These are phyloP conservation scores for Fusarium brevicatenulatum DNA, from an alignment of 2,329 filamentous ascomycete species.

Conservation along the genomic window DNA sequence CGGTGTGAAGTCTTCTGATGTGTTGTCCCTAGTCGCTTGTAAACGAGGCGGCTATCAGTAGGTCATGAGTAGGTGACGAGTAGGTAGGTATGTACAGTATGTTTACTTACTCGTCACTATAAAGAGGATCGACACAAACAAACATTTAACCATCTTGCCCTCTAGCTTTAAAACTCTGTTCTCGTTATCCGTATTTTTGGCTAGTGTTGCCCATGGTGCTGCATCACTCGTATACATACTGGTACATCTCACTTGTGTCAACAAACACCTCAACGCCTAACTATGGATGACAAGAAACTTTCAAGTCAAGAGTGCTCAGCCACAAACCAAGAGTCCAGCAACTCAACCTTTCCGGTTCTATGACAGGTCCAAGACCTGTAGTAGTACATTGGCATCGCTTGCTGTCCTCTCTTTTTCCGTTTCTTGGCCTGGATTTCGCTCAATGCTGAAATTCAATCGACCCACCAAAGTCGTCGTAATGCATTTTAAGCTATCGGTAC, in stretches of 20 bases:
- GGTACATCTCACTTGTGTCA: conserved; percentile 1
- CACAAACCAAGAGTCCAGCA: conserved; percentile 5
- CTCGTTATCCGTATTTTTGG: neutral
- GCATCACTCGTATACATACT: conserved; percentile 9
- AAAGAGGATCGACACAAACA: neutral
- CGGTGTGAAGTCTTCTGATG: conserved; percentile 1
- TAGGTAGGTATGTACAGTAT: neutral
- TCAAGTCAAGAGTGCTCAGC: conserved; percentile 34
- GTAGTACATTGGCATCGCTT: conserved; percentile 9
- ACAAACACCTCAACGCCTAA: neutral
- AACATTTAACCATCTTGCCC: neutral
- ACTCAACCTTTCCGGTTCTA: neutral
- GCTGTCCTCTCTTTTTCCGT: conserved; percentile 2
- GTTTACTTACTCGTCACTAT: neutral
- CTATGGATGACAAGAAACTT: neutral
- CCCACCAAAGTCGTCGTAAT: conserved; percentile 39
- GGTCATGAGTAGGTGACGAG: neutral
- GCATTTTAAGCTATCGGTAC: conserved; percentile 6
- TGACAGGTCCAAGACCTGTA: conserved; percentile 13
- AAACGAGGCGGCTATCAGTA: conserved; percentile 2
- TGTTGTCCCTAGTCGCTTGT: neutral
- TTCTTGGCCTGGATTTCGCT: conserved; percentile 21
- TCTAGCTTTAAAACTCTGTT: neutral
- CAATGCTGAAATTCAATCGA: conserved; percentile 12
- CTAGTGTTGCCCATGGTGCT: conserved; percentile 16